Evolutionary conservation across 352 stramenopile genomes (phyloP), one percentile per base, ranked within the genome.

Genomic region (Globisporangium cederbergense): DNA sequence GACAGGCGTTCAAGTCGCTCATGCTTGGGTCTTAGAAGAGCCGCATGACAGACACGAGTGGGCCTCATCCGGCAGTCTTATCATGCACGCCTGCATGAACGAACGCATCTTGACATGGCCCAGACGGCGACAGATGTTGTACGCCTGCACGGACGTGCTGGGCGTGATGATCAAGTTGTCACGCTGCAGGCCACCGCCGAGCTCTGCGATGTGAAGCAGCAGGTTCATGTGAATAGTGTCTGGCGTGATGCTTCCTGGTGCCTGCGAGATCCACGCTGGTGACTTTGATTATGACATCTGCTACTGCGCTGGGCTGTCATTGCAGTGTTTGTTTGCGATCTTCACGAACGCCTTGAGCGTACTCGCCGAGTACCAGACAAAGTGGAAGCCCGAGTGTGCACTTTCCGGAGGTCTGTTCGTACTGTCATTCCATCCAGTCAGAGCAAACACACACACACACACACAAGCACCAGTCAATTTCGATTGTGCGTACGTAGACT

Each of bases 31-130:
- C 25, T 18, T 64, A 30, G 32, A 56, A 58, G n/a, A 64, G 36
- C 46, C 47, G 47, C 46, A 64, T 58, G 43, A 64, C 46, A 3
- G 32, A 75, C 55, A 69, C 71, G 6, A 80, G 49, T 25, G 47
- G 64, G 59, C 22, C 9, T 64, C 63, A 0, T 43, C 13, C 3
- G 65, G 54, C 16, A 78, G 71, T 34, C 53, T 61, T 13, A 18
- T 28, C 64, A 78, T 74, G 45, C 73, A 80, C 11, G 64, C 53
- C 60, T 80, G 71, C 58, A 80, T 59, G 65, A 77, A 78, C 8
- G 62, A 50, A 6, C 78, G 64, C 40, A 68, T 72, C 58, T 80
- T 71, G 25, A 80, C 50, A 18, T 80, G 69, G 30, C 59, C 68
- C 13, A 80, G 32, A 1, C 69, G 62, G 34, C 72, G 66, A 28